Conservation (phyloP, 495 filamentous ascomycete genomes). For the Tuber magnatum region DNA sequence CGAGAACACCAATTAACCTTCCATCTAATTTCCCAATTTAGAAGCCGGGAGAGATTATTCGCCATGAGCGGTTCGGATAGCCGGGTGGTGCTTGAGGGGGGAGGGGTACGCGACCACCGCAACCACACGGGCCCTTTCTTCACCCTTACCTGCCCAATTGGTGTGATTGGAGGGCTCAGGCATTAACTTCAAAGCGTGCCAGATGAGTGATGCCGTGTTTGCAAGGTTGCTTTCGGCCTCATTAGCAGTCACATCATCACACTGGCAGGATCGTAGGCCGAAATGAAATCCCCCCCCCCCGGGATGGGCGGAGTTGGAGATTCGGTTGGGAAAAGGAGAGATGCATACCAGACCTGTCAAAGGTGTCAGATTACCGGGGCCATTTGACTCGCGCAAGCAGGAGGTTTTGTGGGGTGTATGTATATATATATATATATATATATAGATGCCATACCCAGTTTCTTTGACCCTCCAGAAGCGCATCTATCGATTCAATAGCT, state of each 20-base stretch:
- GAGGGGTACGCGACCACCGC: background rate
- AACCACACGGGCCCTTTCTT: constrained; percentile 6
- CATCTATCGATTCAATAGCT: constrained; percentile 61
- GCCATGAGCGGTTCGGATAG: background rate
- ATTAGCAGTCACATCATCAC: background rate
- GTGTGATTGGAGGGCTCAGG: constrained; percentile 63
- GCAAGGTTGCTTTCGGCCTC: constrained; percentile 62
- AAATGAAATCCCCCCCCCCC: background rate
- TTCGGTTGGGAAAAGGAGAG: background rate
- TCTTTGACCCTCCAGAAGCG: constrained; percentile 67
- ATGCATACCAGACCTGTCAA: constrained; percentile 53
- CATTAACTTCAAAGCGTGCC: constrained; percentile 75
- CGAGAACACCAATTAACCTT: constrained; percentile 27
- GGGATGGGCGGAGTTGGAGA: background rate
- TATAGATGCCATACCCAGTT: constrained; percentile 64
- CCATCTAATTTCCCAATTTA: constrained; percentile 26
- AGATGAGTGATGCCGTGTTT: constrained; percentile 76
- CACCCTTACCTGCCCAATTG: constrained; percentile 70
- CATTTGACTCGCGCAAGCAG: constrained; percentile 3
- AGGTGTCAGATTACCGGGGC: constrained; percentile 11
- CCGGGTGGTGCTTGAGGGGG: background rate
- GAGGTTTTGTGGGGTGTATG: constrained; percentile 5
- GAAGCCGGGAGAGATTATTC: background rate
- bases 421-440: background rate
- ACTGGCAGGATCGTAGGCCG: background rate